Conservation (phyloP, 164 flowering plant genomes). For the Santalum album region DNA sequence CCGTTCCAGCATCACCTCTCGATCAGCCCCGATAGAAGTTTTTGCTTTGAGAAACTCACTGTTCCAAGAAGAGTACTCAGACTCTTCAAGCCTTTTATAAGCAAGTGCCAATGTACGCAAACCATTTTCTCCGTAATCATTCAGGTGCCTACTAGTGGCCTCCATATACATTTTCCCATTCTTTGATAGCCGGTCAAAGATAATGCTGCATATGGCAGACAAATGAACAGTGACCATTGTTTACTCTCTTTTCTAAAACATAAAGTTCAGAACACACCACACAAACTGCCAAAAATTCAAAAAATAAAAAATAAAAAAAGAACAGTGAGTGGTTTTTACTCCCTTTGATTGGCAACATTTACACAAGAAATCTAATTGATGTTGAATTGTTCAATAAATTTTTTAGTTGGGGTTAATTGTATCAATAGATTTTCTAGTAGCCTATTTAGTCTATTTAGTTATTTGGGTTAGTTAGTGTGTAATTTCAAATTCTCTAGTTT, state of each 20-base stretch:
- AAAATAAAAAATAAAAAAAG: no score
- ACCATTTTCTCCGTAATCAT: slow-evolving; percentile 92
- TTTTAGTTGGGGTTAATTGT: no score
- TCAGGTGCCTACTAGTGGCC: slow-evolving; percentile 71
- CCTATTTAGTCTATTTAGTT: no score
- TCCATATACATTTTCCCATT: slow-evolving; percentile 68
- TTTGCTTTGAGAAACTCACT: slow-evolving; percentile 73
- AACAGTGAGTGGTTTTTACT: no score
- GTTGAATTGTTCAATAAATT: neutral
- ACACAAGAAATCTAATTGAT: no score
- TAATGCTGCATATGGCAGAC: slow-evolving; percentile 54
- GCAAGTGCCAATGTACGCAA: slow-evolving; percentile 95
- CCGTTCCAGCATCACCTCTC: slow-evolving; percentile 81
- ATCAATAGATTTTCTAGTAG: no score
- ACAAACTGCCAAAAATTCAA: no score
- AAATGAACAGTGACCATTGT: slow-evolving; percentile 1
- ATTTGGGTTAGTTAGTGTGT: no score
- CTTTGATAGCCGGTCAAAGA: slow-evolving; percentile 76
- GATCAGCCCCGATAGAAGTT: slow-evolving; percentile 69
- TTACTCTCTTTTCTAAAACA: no score
- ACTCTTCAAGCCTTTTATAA: slow-evolving; percentile 73
- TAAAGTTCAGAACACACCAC: no score
- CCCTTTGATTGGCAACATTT: no score
- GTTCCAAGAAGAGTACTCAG: slow-evolving; percentile 80
- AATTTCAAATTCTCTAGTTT: no score